phyloP scores from a whole-genome alignment of 495 filamentous ascomycete species.

The Podospora sp. region DNA sequence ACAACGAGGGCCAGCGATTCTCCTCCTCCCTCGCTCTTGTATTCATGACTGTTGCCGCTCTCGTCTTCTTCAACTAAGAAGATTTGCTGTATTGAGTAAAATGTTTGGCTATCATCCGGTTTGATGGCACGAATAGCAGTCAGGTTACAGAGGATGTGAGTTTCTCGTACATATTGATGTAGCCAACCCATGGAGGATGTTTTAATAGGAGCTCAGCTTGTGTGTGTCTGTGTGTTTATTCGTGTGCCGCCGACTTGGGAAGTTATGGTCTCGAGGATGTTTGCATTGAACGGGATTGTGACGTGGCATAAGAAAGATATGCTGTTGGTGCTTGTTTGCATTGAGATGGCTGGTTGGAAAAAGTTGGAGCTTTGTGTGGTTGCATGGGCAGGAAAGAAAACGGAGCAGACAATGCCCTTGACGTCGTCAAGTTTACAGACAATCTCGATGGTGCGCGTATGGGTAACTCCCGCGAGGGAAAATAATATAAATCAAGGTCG shows the following conservation, averaged over 20 bases:
- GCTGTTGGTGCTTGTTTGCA: background rate
- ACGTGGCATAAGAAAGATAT: background rate
- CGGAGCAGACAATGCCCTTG: background rate
- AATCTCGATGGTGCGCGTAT: background rate
- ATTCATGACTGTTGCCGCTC: slow-evolving; percentile 37
- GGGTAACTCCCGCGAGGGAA: background rate
- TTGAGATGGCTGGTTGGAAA: background rate
- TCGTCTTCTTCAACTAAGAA: slow-evolving; percentile 44
- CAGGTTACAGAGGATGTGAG: background rate
- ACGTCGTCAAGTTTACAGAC: background rate
- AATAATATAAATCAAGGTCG: background rate
- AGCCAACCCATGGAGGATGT: background rate
- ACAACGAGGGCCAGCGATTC: slow-evolving; percentile 38
- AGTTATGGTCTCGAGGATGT: background rate
- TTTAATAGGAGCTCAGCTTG: background rate
- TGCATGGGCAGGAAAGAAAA: background rate
- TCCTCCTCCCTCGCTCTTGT: slow-evolving; percentile 41
- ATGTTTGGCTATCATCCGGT: background rate
- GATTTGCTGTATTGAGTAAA: background rate
- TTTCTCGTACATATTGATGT: background rate
- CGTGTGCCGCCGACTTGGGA: background rate
- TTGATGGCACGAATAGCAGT: background rate
- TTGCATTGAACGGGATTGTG: background rate
- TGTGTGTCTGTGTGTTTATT: background rate
- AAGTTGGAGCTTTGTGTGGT: background rate